Conservation (phyloP, 1,284 basidiomycete genomes). For the Rhizopogon parksii region DNA sequence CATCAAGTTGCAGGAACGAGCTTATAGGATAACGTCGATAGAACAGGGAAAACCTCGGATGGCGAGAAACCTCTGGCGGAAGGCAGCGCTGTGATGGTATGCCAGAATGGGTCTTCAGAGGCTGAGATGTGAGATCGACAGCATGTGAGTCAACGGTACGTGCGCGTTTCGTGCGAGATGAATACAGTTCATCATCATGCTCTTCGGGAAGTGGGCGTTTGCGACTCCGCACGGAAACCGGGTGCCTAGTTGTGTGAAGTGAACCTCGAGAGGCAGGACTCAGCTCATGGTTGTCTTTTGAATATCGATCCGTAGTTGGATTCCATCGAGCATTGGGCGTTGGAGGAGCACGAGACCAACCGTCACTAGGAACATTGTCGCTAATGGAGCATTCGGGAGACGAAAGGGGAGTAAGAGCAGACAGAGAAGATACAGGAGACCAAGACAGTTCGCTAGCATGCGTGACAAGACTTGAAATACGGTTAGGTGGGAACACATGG, state of each 20-base stretch:
- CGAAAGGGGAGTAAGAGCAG: constrained; percentile 25
- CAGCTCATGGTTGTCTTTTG: background rate
- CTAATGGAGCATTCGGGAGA: constrained; percentile 15
- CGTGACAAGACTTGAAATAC: background rate
- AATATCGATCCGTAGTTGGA: background rate
- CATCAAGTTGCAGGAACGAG: constrained; percentile 37
- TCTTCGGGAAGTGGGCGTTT: background rate
- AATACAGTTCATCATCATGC: background rate
- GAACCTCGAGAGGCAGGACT: background rate
- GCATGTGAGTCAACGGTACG: background rate
- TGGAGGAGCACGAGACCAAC: background rate
- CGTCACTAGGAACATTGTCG: background rate
- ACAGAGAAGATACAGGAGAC: constrained; percentile 21
- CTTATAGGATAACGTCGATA: constrained; percentile 62
- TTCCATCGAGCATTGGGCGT: background rate
- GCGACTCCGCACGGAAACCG: background rate
- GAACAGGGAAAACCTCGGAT: constrained; percentile 45
- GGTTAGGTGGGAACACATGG: background rate
- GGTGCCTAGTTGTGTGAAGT: background rate
- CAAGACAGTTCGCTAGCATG: constrained; percentile 12
- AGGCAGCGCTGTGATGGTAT: constrained; percentile 35
- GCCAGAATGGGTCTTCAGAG: background rate
- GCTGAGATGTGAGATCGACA: background rate
- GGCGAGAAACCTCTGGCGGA: constrained; percentile 39
- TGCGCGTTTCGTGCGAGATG: background rate